phyloP scores from a whole-genome alignment of 768 basidiomycete genomes.

The Collybia sp. region DNA sequence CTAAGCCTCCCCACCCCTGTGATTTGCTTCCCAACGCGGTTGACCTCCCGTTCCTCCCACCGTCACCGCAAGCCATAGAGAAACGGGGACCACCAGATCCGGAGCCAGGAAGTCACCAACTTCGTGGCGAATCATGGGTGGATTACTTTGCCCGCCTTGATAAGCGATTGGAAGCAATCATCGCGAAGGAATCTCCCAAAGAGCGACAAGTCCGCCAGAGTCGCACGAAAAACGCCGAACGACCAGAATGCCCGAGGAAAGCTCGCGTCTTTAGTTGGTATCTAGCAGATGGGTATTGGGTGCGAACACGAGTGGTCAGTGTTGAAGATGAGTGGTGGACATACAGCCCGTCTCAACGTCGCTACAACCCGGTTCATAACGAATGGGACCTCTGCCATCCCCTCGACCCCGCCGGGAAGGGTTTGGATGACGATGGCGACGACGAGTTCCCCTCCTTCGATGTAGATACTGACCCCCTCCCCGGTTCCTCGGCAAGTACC shows the following conservation, averaged over 20 bases:
- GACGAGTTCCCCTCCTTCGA: neutral
- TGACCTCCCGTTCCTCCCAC: too few relatives aligned
- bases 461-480: neutral
- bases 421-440: slow-evolving; percentile 6
- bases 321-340: slow-evolving; percentile 10
- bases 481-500: too few relatives aligned
- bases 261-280: slow-evolving; percentile 16
- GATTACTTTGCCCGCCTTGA: slow-evolving; percentile 3
- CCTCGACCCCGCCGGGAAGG: slow-evolving; percentile 5
- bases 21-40: too few relatives aligned
- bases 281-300: slow-evolving; percentile 13
- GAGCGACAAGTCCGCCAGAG: neutral
- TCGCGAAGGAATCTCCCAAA: neutral
- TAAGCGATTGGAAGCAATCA: neutral
- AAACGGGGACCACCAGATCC: too few relatives aligned
- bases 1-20: too few relatives aligned
- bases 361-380: slow-evolving; percentile 13
- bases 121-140: slow-evolving; percentile 2
- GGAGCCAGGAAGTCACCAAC: neutral
- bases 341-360: slow-evolving; percentile 7
- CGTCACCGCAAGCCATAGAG: too few relatives aligned
- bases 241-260: slow-evolving; percentile 7
- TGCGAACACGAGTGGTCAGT: slow-evolving; percentile 8
- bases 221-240: neutral
- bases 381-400: slow-evolving; percentile 17